phyloP scores from a whole-genome alignment of 768 basidiomycete genomes.

The Chalciporus pseudorubinellus region DNA sequence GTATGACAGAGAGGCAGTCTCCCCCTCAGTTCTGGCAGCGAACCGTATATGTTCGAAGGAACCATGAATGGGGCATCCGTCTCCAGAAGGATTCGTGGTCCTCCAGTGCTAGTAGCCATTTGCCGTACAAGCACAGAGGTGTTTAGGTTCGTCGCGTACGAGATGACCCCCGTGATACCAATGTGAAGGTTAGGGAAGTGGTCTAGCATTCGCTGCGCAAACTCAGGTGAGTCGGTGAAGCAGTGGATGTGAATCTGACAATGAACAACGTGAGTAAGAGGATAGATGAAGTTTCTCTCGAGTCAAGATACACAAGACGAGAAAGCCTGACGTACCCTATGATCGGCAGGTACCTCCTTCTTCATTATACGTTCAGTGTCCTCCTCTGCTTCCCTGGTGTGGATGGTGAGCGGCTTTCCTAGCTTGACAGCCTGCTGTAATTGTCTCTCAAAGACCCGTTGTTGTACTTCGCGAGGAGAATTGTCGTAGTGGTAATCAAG shows the following conservation, averaged over 20 bases:
- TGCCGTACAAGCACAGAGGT: conserved; percentile 65
- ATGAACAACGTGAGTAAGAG: background rate
- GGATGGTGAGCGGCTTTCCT: conserved; percentile 79
- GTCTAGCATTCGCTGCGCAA: conserved; percentile 66
- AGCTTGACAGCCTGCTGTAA: conserved; percentile 64
- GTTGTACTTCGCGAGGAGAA: conserved; percentile 69
- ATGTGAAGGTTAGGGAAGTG: conserved; percentile 83
- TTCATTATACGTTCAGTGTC: conserved; percentile 80
- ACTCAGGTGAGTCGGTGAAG: conserved; percentile 78
- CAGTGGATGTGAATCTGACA: conserved; percentile 81
- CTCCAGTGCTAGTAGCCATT: conserved; percentile 35
- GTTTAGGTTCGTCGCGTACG: conserved; percentile 72
- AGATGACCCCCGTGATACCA: conserved; percentile 84
- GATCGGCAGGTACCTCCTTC: conserved; percentile 67
- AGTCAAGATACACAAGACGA: background rate
- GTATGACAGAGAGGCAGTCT: conserved; percentile 71
- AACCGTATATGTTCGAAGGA: conserved; percentile 66
- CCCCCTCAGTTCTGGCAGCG: conserved; percentile 51
- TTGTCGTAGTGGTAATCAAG: conserved; percentile 83
- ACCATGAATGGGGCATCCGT: conserved; percentile 90
- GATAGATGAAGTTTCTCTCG: too few relatives aligned
- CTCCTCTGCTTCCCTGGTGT: conserved; percentile 82
- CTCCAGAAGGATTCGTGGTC: conserved; percentile 63
- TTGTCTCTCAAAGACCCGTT: conserved; percentile 63
- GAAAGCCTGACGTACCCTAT: conserved; percentile 49